Base-by-base conservation (phyloP, 441 rosid species). In the Gossypium schwendimanii region DNA sequence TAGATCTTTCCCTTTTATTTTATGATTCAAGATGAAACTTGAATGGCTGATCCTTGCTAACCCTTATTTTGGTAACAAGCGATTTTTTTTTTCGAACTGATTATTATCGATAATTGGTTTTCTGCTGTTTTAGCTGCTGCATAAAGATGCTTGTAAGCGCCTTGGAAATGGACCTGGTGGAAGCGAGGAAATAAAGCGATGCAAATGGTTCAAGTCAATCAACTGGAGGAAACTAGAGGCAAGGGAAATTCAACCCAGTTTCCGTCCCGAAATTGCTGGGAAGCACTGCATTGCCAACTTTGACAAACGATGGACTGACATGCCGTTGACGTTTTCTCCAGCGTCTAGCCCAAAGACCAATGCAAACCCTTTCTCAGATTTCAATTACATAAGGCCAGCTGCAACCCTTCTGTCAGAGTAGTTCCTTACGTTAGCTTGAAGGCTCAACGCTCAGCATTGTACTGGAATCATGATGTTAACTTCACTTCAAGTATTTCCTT, bases 191-290 rank as follows among this genome's bases (percentile, higher is more conserved):
- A 83, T 89, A 15, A 93, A 87, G 85, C 68, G 82, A 18, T 90
- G 91, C 84, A 94, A 87, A 81, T 94, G 99, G 99, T 88, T 94
- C 86, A 88, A 88, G 78, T 65, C 73, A 15, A 87, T 94, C 69
- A 91, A 92, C 78, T 94, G 99, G 99, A 91, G 80, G 84, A 94
- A 91, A 71, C 57, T 92, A 71, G 94, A 92, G 55, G 87, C 88
- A 0, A 84, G 94, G 78, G 87, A 85, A 76, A 84, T 94, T 70
- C 76, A 77, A 76, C 97, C 98, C 9, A 83, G 93, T 77, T 94
- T 94, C 77, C 84, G 84, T 3, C 98, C 99, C 0, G 86, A 89
- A 63, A 93, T 94, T 7, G 89, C 87, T 0, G 98, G 97, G 72
- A 85, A 80, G 73, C 90, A 81, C 33, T 92, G 99, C 85, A 84